These are phyloP conservation scores for Saccharomyces hybrid DNA, from an alignment of 1,139 yeast species.

Conservation along the genomic window DNA sequence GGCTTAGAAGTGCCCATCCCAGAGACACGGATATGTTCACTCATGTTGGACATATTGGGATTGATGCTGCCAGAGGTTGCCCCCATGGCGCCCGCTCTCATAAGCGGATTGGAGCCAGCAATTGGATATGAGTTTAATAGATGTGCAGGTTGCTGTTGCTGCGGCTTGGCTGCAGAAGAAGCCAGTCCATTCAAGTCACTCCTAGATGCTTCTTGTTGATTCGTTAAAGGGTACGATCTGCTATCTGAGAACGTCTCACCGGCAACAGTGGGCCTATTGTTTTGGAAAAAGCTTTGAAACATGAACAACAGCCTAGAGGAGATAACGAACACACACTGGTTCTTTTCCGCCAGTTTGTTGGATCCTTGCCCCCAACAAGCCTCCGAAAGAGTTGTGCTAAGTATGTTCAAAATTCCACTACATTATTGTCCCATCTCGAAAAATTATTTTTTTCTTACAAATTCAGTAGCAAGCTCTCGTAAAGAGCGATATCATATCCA, in stretches of 20 bases:
- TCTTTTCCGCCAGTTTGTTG: background rate
- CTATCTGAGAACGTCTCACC: background rate
- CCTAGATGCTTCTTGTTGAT: background rate
- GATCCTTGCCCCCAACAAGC: background rate
- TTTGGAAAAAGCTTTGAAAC: background rate
- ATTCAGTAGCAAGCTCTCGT: background rate
- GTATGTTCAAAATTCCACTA: background rate
- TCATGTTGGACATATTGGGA: background rate
- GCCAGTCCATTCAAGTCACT: background rate
- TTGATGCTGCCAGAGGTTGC: background rate
- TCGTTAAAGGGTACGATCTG: constrained; percentile 1
- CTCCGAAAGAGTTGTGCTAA: background rate
- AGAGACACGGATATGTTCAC: constrained; percentile 25
- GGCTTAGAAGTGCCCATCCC: constrained; percentile 30
- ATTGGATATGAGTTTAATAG: background rate
- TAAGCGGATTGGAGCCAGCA: background rate
- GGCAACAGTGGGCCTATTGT: background rate
- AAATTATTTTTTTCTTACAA: background rate
- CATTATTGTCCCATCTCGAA: background rate
- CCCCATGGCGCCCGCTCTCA: background rate
- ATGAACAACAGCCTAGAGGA: background rate
- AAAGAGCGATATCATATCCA: background rate
- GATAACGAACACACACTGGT: background rate
- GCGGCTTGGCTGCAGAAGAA: background rate
- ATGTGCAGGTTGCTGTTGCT: background rate